These are phyloP conservation scores for Eimeria maxima DNA, from an alignment of 169 alveolate species.

Conservation along the genomic window DNA sequence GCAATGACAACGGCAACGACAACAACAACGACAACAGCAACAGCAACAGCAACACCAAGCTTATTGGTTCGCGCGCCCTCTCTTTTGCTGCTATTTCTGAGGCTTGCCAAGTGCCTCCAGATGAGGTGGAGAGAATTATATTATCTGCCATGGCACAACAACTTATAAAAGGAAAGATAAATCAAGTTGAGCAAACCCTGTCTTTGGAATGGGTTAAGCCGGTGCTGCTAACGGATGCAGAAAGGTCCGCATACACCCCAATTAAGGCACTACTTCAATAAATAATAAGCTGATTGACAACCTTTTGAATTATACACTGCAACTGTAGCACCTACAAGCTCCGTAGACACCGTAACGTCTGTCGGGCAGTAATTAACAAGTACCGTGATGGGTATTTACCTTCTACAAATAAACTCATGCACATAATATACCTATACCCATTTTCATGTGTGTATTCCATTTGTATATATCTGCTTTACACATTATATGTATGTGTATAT, in stretches of 20 bases:
- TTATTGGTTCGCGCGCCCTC: slow-evolving; percentile 14
- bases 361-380: neutral
- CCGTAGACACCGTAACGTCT: neutral
- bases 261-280: neutral
- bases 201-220: slow-evolving; percentile 59
- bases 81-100: slow-evolving; percentile 38
- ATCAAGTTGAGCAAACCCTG: neutral
- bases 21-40: slow-evolving; percentile 20
- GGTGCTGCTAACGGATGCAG: slow-evolving; percentile 45
- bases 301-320: neutral
- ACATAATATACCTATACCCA: no score
- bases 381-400: no score
- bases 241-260: neutral
- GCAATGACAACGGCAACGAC: neutral
- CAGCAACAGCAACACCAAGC: neutral
- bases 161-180: slow-evolving; percentile 38
- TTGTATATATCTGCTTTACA: neutral
- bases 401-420: no score
- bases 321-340: neutral
- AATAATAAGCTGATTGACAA: neutral
- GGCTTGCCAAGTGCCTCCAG: slow-evolving; percentile 30
- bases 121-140: slow-evolving; percentile 45
- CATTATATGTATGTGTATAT: no score
- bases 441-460: neutral
- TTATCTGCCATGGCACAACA: slow-evolving; percentile 53